A percentile compares a stretch with the other conserved stretches of the same genome.
Evolutionary conservation across 2,329 filamentous ascomycete species (phyloP).

Genomic region (Phyllosticta citribraziliensis): DNA sequence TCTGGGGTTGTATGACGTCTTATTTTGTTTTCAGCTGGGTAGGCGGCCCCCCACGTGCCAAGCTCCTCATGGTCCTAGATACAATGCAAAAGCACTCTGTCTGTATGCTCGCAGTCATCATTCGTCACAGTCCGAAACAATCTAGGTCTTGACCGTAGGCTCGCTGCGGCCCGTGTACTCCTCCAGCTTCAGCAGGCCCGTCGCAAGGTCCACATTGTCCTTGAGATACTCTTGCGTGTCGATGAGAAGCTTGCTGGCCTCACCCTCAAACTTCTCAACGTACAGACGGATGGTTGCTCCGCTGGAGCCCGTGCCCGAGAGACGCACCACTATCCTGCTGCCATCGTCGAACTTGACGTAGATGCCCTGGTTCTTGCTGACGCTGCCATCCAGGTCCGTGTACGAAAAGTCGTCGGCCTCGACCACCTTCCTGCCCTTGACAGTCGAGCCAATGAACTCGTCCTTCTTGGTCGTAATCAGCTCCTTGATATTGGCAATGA

Average conservation of each 20-base stretch:
- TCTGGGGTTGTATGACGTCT: not conserved
- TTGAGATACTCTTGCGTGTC: constrained; percentile 92
- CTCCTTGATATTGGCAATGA: constrained; percentile 70
- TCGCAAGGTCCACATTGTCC: constrained; percentile 78
- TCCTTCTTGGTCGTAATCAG: constrained; percentile 59
- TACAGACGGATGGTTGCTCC: constrained; percentile 96
- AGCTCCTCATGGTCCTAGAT: not conserved
- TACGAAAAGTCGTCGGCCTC: constrained; percentile 96
- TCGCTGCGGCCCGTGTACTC: constrained; percentile 86
- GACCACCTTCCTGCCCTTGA: constrained; percentile 72
- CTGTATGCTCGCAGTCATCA: constrained; percentile 6
- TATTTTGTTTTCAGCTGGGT: not conserved
- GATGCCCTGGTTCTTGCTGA: constrained; percentile 91
- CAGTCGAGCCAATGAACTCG: constrained; percentile 74
- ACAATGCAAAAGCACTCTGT: constrained; percentile 4
- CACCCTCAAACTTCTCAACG: constrained; percentile 87
- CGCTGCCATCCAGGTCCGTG: constrained; percentile 94
- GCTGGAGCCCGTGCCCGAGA: constrained; percentile 90
- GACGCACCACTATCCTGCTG: constrained; percentile 85
- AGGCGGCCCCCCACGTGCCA: not conserved
- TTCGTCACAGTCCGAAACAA: constrained; percentile 1
- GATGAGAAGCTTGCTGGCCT: constrained; percentile 64
- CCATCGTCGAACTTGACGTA: constrained; percentile 91
- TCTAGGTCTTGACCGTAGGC: constrained; percentile 91
- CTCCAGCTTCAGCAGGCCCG: constrained; percentile 81